Evolutionary conservation across 208 protist genomes (phyloP), one percentile per base, ranked within the genome.

Genomic region (Porcisia hertigi): DNA sequence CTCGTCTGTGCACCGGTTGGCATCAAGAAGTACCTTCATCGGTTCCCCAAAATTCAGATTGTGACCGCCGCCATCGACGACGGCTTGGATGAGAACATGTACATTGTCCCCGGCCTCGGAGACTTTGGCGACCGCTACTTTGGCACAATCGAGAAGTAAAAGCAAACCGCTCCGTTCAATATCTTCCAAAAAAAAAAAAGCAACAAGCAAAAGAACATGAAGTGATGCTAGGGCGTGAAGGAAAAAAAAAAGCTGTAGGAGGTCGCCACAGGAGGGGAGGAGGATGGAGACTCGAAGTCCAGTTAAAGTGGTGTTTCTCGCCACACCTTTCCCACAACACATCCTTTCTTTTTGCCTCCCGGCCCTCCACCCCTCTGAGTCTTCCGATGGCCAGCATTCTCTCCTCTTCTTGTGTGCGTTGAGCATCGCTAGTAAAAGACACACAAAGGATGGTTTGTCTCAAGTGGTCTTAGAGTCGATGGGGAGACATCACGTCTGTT

Each of bases 71-170:
- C 92, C 49, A 82, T 99, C 14, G 98, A 99, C 77, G 88, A 93
- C 5, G 82, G 82, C 57, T 86, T 99, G 43, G 92, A 99, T 80
- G 82, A 88, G 55, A 74, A 94, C 30, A 96, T 94, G 77, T 99
- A 97, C 85, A 99, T 99, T 72, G 47, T 98, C 7, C 98, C 98
- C 36, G 98, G 98, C 49, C 87, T 99, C 14, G 98, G 98, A 52
- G 98, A 99, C 86, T 99, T 99, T 86, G 98, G 98, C 16, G 97
- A 99, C 76, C 90, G 98, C 43, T 99, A 98, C 87, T 99, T 99
- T 77, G 97, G 97, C 73, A 98, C 94, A 43, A 79, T 89, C 8
- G 81, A 88, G 14, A 66, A 82, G 39, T 90, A 81, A 77, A 18
- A 30, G 49, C 36, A 36, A 25, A 45, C 6, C 36, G 18, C 16